Base-by-base conservation (phyloP, 2,329 filamentous ascomycete species). In the Cladosporium sp. region DNA sequence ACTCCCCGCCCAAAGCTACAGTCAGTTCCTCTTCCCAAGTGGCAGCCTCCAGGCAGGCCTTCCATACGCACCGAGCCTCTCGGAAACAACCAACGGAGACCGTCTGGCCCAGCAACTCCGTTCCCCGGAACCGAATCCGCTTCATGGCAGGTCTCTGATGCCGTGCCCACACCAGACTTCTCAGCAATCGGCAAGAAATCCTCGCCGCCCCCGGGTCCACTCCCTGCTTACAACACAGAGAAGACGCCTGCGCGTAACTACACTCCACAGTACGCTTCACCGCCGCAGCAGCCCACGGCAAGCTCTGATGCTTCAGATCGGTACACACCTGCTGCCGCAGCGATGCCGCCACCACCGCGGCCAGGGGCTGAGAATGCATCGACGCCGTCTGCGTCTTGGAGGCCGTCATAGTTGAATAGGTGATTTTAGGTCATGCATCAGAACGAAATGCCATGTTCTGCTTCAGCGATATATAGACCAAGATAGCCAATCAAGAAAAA, bases 301-400 rank as follows among this genome's bases (percentile, higher is more conserved):
- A 18, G 52, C n/a, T 34, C 28, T 2, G 52, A 34, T n/a, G 28
- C 4, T 30, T 30, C 26, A n/a, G 32, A 55, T 11, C 52, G 32
- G 8, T 11, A 34, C n/a, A 8, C 52, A 34, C n/a, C 52, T 55
- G 52, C 30, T 55, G 52, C 55, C 21, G 28, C 62, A 28, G 32
- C 47, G 11, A 65, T 65, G 64, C 64, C 49, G 15, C 64, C 64
- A 12, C 64, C 64, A 7, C 64, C 64, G 5, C 59, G 64, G 26
- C 64, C 64, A 12, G 64, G 47, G 8, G 47, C 12, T 24, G 59
- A 30, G 3, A 14, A 18, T 44, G 28, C 47, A 11, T 8, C 32
- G 8, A 8, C 21, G 26, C n/a, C 34, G 32, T 8, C 52, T 41
- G 47, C 52, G n/a, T 65, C 62, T 28, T 65, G 62, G 62, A 47